Percentiles rank a stretch among this genome's conserved stretches.
Conservation (phyloP, 208 protist species). For the Angomonas ambiguus region DNA sequence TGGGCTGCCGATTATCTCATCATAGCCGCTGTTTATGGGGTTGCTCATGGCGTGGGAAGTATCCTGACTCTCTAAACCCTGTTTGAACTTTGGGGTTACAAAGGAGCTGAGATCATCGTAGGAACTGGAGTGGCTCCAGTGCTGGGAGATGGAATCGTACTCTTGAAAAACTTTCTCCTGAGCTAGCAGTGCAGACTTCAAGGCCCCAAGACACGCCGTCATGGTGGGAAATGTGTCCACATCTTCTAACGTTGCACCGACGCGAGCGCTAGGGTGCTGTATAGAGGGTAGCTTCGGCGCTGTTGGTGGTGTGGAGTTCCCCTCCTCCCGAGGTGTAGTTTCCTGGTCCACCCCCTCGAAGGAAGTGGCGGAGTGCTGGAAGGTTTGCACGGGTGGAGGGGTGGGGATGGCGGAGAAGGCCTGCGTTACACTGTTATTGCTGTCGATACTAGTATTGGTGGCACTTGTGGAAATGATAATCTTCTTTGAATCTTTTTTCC, state of each 20-base stretch:
- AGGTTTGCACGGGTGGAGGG: not conserved
- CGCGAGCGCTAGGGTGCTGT: too few species aligned
- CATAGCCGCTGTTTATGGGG: not conserved
- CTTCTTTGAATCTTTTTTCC: too few species aligned
- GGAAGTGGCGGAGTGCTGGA: not conserved
- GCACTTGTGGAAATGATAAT: too few species aligned
- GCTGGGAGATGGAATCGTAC: not conserved
- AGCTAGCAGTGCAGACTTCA: not conserved
- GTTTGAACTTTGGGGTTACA: not conserved
- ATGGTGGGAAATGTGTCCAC: not conserved
- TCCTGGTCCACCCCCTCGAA: too few species aligned
- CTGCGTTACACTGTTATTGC: not conserved
- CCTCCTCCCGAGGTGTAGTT: too few species aligned
- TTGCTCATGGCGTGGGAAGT: not conserved
- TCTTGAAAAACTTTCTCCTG: conserved; percentile 1
- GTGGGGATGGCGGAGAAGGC: not conserved
- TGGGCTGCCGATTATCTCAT: not conserved
- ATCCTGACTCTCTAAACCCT: not conserved
- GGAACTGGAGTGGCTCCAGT: not conserved
- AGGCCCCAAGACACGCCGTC: not conserved
- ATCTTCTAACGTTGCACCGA: not conserved
- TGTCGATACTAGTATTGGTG: not conserved
- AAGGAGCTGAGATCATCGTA: not conserved
- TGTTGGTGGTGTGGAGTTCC: not conserved
- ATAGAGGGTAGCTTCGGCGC: too few species aligned